Evolutionary conservation across 768 basidiomycete species (phyloP).

Genomic region (Lyophyllum decastes): DNA sequence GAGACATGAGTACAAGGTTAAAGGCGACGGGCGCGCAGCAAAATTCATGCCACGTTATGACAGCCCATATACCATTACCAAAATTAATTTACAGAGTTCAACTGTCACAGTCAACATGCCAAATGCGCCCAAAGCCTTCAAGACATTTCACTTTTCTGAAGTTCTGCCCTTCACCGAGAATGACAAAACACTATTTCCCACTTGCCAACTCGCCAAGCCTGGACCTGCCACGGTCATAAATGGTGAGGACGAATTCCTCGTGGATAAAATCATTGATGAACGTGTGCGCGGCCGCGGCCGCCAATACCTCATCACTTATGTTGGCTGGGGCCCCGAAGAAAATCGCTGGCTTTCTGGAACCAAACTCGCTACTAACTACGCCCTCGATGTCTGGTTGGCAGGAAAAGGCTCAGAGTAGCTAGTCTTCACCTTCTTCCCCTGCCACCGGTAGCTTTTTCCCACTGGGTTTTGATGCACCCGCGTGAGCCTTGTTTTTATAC

Average conservation of each 20-base stretch:
- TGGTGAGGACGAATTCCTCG: slow-evolving; percentile 23
- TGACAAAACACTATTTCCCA: slow-evolving; percentile 30
- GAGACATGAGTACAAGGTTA: slow-evolving; percentile 14
- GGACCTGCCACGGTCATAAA: slow-evolving; percentile 20
- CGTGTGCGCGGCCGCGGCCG: slow-evolving; percentile 16
- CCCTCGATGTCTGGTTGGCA: too few relatives aligned
- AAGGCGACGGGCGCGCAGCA: slow-evolving; percentile 23
- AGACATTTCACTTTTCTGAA: slow-evolving; percentile 34
- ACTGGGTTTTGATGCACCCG: too few relatives aligned
- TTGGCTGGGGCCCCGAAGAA: slow-evolving; percentile 21
- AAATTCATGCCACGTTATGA: slow-evolving; percentile 41
- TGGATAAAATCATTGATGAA: slow-evolving; percentile 27
- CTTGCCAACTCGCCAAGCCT: slow-evolving; percentile 11
- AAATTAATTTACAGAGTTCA: slow-evolving; percentile 14
- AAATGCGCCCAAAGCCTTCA: slow-evolving; percentile 21
- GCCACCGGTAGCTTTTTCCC: too few relatives aligned
- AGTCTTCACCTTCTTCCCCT: too few relatives aligned
- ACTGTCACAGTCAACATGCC: slow-evolving; percentile 33
- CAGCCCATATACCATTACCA: slow-evolving; percentile 23
- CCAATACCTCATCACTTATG: slow-evolving; percentile 32
- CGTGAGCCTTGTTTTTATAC: too few relatives aligned
- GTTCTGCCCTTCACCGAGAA: slow-evolving; percentile 28
- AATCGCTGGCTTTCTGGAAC: neutral
- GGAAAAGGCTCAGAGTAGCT: too few relatives aligned
- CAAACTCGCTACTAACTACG: neutral